Evolutionary conservation across 2,329 filamentous ascomycete genomes (phyloP).

Genomic region (Dactylellina sp.): DNA sequence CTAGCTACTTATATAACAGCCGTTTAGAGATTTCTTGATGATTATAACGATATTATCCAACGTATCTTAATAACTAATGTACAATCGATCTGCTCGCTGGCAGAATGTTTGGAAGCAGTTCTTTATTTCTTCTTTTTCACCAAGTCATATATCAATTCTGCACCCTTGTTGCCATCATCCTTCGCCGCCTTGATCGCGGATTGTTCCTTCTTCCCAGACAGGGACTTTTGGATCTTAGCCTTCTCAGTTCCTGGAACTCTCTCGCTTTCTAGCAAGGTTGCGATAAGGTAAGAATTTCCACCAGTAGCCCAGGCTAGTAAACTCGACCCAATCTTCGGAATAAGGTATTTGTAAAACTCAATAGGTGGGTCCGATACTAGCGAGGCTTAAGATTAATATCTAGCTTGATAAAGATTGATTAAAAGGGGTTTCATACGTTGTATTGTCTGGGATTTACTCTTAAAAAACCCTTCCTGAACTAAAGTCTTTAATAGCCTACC

Average conservation of each 20-base stretch:
- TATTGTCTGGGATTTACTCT: conserved; percentile 74
- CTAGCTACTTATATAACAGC: no score
- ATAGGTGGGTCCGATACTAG: conserved; percentile 80
- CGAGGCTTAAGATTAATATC: no score
- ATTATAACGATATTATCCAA: background rate
- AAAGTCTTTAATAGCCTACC: conserved; percentile 91
- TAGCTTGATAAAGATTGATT: background rate
- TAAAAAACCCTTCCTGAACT: conserved; percentile 88
- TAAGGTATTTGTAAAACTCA: conserved; percentile 84
- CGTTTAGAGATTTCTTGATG: no score
- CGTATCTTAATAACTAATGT: conserved; percentile 25
- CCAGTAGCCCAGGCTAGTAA: conserved; percentile 87
- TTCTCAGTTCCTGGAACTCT: conserved; percentile 73
- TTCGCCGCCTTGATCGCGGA: conserved; percentile 76
- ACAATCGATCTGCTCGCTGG: background rate
- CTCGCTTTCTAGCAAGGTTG: conserved; percentile 77
- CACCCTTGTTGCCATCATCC: conserved; percentile 64
- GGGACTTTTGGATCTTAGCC: conserved; percentile 67
- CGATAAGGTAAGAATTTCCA: conserved; percentile 84
- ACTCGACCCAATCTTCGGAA: conserved; percentile 79
- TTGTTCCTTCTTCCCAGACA: conserved; percentile 46
- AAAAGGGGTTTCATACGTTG: conserved; percentile 29
- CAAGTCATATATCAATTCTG: conserved; percentile 43
- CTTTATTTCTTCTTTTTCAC: conserved; percentile 36
- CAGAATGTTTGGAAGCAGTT: background rate